These are phyloP conservation scores for Amyloporia xantha DNA, from an alignment of 768 basidiomycete species.

Conservation along the genomic window DNA sequence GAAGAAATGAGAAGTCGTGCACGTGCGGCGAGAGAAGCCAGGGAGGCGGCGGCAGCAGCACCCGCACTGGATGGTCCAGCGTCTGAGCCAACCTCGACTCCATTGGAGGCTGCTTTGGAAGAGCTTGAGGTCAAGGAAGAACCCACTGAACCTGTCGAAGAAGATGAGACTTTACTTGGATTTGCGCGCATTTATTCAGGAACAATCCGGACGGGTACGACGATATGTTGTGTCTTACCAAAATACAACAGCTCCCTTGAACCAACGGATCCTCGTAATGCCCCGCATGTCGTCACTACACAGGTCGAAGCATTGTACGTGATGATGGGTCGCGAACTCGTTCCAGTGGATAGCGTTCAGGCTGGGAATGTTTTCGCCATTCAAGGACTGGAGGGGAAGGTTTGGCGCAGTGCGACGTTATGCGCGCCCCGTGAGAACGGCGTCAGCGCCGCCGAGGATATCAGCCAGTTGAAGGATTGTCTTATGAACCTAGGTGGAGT, in stretches of 20 bases:
- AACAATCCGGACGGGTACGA: slow-evolving; percentile 56
- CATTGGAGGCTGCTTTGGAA: slow-evolving; percentile 16
- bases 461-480: slow-evolving; percentile 36
- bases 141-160: slow-evolving; percentile 22
- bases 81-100: slow-evolving; percentile 2
- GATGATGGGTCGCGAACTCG: slow-evolving; percentile 98
- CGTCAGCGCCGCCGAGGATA: slow-evolving; percentile 27
- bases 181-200: slow-evolving; percentile 95
- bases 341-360: slow-evolving; percentile 69
- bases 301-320: slow-evolving; percentile 78
- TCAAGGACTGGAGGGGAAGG: slow-evolving; percentile 81
- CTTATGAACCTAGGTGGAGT: slow-evolving; percentile 80
- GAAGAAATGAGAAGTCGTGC: slow-evolving; percentile 76
- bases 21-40: slow-evolving; percentile 43
- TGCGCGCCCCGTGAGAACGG: slow-evolving; percentile 57
- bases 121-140: slow-evolving; percentile 18
- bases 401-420: slow-evolving; percentile 86
- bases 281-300: slow-evolving; percentile 50
- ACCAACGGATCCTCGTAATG: slow-evolving; percentile 64
- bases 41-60: slow-evolving; percentile 10
- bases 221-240: slow-evolving; percentile 73
- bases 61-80: slow-evolving; percentile 5
- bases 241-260: slow-evolving; percentile 68
- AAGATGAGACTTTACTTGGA: slow-evolving; percentile 71
- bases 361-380: slow-evolving; percentile 96